A percentile compares a stretch with the other conserved stretches of the same genome.
Conservation (phyloP, 306 rosid genomes). For the Cicer arietinum region DNA sequence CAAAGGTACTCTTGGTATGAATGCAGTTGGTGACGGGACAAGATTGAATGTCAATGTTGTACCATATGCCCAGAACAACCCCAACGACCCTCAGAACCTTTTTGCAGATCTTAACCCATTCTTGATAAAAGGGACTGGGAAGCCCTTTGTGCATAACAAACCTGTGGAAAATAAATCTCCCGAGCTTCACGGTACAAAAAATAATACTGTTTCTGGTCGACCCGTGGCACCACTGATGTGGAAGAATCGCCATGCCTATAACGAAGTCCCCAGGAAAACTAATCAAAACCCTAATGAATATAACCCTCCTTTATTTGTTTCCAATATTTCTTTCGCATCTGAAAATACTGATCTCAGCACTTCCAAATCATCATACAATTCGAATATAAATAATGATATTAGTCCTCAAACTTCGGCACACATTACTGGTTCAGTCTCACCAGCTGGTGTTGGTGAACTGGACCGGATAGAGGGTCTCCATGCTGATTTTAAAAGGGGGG, state of each 20-base stretch:
- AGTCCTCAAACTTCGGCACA: conserved; percentile 47
- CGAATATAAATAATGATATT: conserved; percentile 49
- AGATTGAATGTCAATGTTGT: conserved; percentile 84
- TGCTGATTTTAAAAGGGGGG: conserved; percentile 48
- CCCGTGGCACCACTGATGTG: conserved; percentile 75
- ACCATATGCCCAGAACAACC: conserved; percentile 71
- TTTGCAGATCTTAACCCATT: conserved; percentile 95
- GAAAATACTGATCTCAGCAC: conserved; percentile 58
- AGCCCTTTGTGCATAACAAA: conserved; percentile 63
- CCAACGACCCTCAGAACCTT: conserved; percentile 72
- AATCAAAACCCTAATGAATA: conserved; percentile 71
- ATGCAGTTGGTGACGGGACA: conserved; percentile 67
- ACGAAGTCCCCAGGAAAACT: conserved; percentile 72
- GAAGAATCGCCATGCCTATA: conserved; percentile 78
- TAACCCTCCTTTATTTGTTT: conserved; percentile 58
- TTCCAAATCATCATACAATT: conserved; percentile 51
- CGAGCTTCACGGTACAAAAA: conserved; percentile 61
- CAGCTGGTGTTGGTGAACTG: conserved; percentile 45
- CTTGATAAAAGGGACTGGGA: conserved; percentile 87
- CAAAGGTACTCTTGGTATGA: conserved; percentile 77
- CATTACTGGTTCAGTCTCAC: conserved; percentile 44
- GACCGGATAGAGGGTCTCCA: conserved; percentile 52
- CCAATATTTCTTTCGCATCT: conserved; percentile 59
- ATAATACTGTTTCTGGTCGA: conserved; percentile 61
- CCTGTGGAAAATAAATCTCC: conserved; percentile 68